Percentiles rank a stretch among this genome's conserved stretches.
phyloP scores from a whole-genome alignment of 306 rosid genomes.

The Canavalia gladiata region DNA sequence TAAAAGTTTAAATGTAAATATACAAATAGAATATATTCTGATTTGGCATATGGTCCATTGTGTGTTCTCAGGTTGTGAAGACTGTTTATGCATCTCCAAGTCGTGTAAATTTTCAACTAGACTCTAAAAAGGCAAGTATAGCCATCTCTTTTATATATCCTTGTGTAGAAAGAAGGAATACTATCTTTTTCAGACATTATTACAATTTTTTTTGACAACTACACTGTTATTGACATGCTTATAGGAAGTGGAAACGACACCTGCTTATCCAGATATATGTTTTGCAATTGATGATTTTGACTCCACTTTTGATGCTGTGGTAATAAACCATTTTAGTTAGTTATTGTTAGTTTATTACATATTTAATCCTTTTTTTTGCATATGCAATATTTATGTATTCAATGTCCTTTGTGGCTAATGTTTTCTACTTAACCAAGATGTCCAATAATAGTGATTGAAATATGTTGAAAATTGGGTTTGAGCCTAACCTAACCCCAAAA shows the following conservation, averaged over 20 bases:
- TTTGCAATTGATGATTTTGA: constrained; percentile 98
- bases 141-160: constrained; percentile 25
- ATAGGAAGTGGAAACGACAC: constrained; percentile 97
- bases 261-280: constrained; percentile 99
- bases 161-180: constrained; percentile 13
- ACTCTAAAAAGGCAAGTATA: constrained; percentile 79
- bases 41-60: constrained; percentile 38
- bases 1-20: constrained; percentile 8
- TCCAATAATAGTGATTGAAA: constrained; percentile 32
- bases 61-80: constrained; percentile 80
- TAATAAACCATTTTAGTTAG: constrained; percentile 54
- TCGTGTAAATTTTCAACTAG: constrained; percentile 93
- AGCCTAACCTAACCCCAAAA: too few relatives aligned
- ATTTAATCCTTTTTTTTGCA: constrained; percentile 25
- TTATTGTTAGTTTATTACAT: constrained; percentile 10
- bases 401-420: constrained; percentile 25
- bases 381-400: neutral
- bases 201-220: constrained; percentile 43
- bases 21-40: constrained; percentile 17
- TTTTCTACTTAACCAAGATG: constrained; percentile 32
- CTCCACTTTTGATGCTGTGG: constrained; percentile 99
- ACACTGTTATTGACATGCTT: constrained; percentile 48
- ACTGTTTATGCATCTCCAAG: constrained; percentile 99
- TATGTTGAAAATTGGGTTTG: neutral
- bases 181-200: constrained; percentile 29